Base-by-base conservation (phyloP, 495 filamentous ascomycete genomes). In the Neurospora sp. region DNA sequence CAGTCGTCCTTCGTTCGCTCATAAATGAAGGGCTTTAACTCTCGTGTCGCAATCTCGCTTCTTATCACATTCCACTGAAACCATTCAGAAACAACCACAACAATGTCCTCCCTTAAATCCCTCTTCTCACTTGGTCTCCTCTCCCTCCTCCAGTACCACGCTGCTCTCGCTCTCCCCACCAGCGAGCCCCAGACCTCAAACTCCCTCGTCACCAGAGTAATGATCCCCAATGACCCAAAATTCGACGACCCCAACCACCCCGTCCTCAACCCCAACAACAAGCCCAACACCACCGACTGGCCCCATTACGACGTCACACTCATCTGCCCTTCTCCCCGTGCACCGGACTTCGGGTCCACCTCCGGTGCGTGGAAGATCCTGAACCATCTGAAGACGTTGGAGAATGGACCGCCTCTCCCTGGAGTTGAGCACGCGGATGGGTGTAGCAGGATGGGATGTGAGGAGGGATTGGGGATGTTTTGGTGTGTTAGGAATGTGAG, bases 401-500 rank as follows among this genome's bases (percentile, higher is more conserved):
- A 31, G 0, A 31, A 31, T 4, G 53, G 14, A 18, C 53, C 53
- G 12, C 22, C 53, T 3, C 22, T 31, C 22, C 22, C 53, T 61
- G 53, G 12, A 0, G 22, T 18, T 35, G 53, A 45, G 8, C n/a
- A 10, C 18, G 27, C 0, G 22, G 27, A 37, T 65, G 27, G 53
- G 2, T 65, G 53, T 35, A 65, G 53, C 4, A 2, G 53, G 14
- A 65, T 65, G 53, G 53, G 53, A 2, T 65, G 53, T 18, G 6
- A 65, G 12, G 53, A 65, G 53, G 53, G 53, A 5, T 3, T 37
- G 27, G 53, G 53, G 6, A 14, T 65, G 12, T 65, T 65, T 65
- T 65, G 53, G 53, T 65, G 53, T 65, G 53, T 65, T 35, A 6
- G 27, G 53, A 6, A 61, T 61, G 53, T 61, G 12, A 31, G 53